Conservation (phyloP, 441 rosid species). For the Eruca vesicaria region DNA sequence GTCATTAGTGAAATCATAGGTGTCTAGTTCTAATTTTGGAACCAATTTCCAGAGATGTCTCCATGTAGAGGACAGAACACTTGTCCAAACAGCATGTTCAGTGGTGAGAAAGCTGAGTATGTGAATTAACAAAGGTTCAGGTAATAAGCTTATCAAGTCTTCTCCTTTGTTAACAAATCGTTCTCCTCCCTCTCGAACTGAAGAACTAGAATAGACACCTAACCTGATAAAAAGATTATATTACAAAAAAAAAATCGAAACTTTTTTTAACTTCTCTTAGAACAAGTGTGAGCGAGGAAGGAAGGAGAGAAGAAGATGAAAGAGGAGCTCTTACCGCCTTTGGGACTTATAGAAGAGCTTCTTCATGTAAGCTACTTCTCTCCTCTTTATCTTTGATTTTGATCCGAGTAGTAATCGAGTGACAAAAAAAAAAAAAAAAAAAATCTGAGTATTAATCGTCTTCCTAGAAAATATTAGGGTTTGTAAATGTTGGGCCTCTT, state of each 20-base stretch:
- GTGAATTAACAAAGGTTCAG: neutral
- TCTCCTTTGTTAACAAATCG: neutral
- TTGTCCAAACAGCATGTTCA: neutral
- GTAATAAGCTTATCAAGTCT: constrained; percentile 18
- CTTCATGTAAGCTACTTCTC: neutral
- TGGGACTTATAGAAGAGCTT: neutral
- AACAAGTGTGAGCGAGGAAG: too few relatives aligned
- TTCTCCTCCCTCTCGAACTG: neutral
- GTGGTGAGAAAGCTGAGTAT: neutral
- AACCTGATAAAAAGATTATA: neutral
- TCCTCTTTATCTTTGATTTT: neutral
- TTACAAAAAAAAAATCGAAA: neutral
- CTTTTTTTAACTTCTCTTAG: too few relatives aligned
- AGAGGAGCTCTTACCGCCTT: neutral
- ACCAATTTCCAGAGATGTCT: constrained; percentile 10
- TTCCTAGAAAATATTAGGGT: too few relatives aligned
- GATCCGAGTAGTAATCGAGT: neutral
- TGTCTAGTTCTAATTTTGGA: neutral
- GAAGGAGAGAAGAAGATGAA: too few relatives aligned
- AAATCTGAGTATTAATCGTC: too few relatives aligned
- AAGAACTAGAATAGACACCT: neutral
- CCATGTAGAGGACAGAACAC: constrained; percentile 20
- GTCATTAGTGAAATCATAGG: neutral
- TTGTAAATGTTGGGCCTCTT: too few relatives aligned
- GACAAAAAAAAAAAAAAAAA: too few relatives aligned